phyloP scores from a whole-genome alignment of 2,329 filamentous ascomycete genomes.

The Fusarium sp. region DNA sequence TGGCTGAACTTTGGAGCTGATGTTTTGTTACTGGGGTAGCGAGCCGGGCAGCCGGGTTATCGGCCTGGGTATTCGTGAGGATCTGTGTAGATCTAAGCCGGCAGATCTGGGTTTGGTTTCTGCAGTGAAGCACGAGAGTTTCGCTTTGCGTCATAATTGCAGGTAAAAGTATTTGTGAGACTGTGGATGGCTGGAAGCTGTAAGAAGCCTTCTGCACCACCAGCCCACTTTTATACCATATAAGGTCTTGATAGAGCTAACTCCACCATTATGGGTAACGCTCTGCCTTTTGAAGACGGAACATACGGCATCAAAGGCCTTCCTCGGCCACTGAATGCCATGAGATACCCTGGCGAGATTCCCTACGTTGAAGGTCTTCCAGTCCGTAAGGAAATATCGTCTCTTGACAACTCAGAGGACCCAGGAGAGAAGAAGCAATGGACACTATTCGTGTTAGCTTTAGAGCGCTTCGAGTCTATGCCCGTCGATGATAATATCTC shows the following conservation, averaged over 20 bases:
- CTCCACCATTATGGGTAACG: not conserved
- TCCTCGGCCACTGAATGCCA: not conserved
- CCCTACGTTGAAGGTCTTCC: not conserved
- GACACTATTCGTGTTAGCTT: constrained; percentile 12
- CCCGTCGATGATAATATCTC: not conserved
- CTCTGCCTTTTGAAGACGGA: accelerated
- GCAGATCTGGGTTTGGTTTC: no score
- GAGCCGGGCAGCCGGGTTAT: not conserved
- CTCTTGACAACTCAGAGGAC: not conserved
- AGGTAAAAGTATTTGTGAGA: not conserved
- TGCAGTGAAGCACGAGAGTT: accelerated
- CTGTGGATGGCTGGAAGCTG: accelerated
- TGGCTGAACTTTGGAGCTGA: not conserved
- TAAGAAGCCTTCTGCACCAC: no score
- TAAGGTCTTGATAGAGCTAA: accelerated
- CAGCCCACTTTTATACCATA: accelerated
- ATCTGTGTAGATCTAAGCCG: accelerated
- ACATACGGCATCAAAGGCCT: constrained; percentile 18
- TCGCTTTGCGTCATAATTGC: not conserved
- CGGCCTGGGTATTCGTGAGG: accelerated
- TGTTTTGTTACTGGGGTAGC: not conserved
- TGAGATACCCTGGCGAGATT: not conserved
- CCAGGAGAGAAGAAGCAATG: not conserved
- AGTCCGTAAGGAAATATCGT: constrained; percentile 3
- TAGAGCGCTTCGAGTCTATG: constrained; percentile 14